Conservation (phyloP, 768 basidiomycete genomes). For the Tylopilus vinaceipallidus region DNA sequence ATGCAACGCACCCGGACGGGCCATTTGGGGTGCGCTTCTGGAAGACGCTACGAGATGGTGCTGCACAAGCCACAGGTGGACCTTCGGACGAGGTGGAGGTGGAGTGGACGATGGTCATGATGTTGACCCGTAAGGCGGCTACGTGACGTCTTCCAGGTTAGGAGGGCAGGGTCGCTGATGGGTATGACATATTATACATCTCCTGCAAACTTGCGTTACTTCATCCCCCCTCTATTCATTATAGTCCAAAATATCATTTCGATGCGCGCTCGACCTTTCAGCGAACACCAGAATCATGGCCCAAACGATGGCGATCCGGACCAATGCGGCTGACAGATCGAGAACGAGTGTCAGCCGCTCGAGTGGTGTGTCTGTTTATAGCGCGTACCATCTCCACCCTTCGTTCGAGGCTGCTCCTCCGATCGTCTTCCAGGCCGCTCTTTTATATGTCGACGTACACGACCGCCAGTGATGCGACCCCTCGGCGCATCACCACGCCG, state of each 20-base stretch:
- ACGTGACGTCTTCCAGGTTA: background rate
- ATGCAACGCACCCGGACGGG: constrained; percentile 46
- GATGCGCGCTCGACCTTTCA: too few species aligned
- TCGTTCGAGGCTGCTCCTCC: background rate
- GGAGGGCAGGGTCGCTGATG: background rate
- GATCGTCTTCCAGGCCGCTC: background rate
- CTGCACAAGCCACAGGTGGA: constrained; percentile 23
- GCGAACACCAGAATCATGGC: background rate
- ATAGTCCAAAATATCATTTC: too few species aligned
- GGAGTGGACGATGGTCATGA: constrained; percentile 40
- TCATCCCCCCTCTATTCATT: background rate
- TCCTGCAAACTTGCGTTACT: background rate
- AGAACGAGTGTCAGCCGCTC: constrained; percentile 8
- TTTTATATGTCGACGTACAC: constrained; percentile 10
- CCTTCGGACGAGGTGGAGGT: constrained; percentile 32
- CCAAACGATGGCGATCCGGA: background rate
- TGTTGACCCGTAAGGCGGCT: constrained; percentile 11
- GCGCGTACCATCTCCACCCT: background rate
- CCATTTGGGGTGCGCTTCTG: constrained; percentile 67
- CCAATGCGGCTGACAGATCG: constrained; percentile 8
- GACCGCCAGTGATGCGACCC: constrained; percentile 2
- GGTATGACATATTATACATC: background rate
- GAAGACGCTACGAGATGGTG: constrained; percentile 47
- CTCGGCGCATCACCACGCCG: constrained; percentile 5
- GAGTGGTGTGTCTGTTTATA: background rate